Conservation (phyloP, 2,329 filamentous ascomycete genomes). For the Trichoderma simmonsii region DNA sequence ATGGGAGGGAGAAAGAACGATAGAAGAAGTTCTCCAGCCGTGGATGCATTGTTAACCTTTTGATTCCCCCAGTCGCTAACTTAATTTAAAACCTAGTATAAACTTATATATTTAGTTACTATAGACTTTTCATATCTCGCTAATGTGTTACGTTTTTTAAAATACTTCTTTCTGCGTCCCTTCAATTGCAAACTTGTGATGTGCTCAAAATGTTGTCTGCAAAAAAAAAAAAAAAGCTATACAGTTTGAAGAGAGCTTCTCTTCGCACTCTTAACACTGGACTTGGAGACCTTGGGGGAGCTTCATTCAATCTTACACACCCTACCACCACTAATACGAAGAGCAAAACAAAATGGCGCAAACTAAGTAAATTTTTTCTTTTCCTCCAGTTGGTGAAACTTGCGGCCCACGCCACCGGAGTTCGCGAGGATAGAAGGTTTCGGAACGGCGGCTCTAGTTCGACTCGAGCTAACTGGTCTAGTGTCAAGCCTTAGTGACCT, state of each 20-base stretch:
- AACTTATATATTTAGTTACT: conserved; percentile 18
- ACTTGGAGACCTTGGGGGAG: background rate
- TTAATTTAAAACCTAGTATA: conserved; percentile 18
- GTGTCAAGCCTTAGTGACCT: conserved; percentile 1
- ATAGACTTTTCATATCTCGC: conserved; percentile 18
- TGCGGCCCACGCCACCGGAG: conserved; percentile 12
- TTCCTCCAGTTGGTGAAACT: conserved; percentile 1
- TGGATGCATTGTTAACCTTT: conserved; percentile 19
- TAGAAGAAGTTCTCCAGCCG: conserved; percentile 14
- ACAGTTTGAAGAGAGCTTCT: background rate
- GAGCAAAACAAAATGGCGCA: conserved; percentile 10
- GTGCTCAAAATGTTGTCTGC: background rate
- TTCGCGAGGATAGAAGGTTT: conserved; percentile 8
- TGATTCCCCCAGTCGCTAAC: conserved; percentile 19
- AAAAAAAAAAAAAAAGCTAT: background rate
- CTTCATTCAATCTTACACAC: background rate
- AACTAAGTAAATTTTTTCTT: background rate
- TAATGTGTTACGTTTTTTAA: conserved; percentile 14
- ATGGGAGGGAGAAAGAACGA: conserved; percentile 5
- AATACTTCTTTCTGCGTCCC: background rate
- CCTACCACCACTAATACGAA: background rate
- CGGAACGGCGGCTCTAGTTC: conserved; percentile 12
- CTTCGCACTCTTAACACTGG: background rate
- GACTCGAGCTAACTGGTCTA: background rate
- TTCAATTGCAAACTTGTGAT: background rate